phyloP scores from a whole-genome alignment of 2,329 filamentous ascomycete species.

The Hymenoscyphus albidus region DNA sequence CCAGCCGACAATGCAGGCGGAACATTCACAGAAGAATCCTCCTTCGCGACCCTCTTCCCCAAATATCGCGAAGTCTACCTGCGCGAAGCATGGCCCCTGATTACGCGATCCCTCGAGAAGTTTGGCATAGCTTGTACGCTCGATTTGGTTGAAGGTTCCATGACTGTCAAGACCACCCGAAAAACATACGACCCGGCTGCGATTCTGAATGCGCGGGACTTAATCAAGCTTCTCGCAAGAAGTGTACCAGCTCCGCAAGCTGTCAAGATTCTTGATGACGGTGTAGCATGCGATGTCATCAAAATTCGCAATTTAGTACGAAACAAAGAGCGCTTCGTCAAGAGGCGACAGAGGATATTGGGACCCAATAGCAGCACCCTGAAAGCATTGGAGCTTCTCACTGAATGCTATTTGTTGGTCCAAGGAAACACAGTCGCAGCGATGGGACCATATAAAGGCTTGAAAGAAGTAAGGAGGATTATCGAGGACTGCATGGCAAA shows the following conservation, averaged over 20 bases:
- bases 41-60: constrained; percentile 82
- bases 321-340: constrained; percentile 94
- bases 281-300: constrained; percentile 88
- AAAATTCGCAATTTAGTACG: constrained; percentile 88
- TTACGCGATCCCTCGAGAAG: constrained; percentile 84
- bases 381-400: constrained; percentile 90
- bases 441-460: constrained; percentile 88
- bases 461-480: constrained; percentile 87
- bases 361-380: constrained; percentile 88
- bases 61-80: constrained; percentile 96
- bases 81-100: constrained; percentile 86
- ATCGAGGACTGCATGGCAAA: constrained; percentile 97
- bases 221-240: constrained; percentile 88
- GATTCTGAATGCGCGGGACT: constrained; percentile 87
- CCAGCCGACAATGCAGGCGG: constrained; percentile 81
- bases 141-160: constrained; percentile 90
- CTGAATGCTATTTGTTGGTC: constrained; percentile 86
- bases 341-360: constrained; percentile 86
- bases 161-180: constrained; percentile 92
- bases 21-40: constrained; percentile 88
- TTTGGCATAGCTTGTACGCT: constrained; percentile 85
- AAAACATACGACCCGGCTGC: constrained; percentile 89
- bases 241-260: constrained; percentile 92
- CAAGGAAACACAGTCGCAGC: constrained; percentile 92
- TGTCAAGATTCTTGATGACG: constrained; percentile 90